These are phyloP conservation scores for Catharanthus roseus DNA, from an alignment of 257 asterid species.

Conservation along the genomic window DNA sequence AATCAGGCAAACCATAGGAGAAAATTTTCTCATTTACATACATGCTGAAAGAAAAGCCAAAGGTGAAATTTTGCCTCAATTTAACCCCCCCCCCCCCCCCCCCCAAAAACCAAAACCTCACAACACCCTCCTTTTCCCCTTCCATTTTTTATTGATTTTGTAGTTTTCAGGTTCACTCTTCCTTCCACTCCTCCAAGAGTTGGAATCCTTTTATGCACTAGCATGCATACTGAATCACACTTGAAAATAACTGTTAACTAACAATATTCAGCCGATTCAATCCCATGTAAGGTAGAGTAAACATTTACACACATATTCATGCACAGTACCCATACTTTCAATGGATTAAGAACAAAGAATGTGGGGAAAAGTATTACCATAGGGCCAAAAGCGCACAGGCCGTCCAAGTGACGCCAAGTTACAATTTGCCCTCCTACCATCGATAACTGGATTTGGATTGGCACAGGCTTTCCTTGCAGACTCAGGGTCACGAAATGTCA, in stretches of 20 bases:
- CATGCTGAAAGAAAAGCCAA: no score
- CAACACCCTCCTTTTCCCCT: no score
- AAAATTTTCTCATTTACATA: not conserved
- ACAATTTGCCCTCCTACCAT: conserved; percentile 39
- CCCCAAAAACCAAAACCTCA: no score
- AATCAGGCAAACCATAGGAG: not conserved
- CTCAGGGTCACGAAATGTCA: conserved; percentile 33
- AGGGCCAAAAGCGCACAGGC: conserved; percentile 22
- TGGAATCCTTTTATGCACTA: no score
- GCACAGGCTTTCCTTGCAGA: conserved; percentile 38
- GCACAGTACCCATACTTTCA: not conserved
- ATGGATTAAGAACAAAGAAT: not conserved
- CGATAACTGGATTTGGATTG: conserved; percentile 36
- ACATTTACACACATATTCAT: not conserved
- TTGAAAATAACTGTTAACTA: no score
- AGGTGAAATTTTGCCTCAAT: no score
- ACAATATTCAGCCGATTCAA: not conserved
- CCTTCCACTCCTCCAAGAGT: not conserved
- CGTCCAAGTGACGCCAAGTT: conserved; percentile 37
- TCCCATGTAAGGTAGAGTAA: not conserved
- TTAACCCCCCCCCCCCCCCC: no score
- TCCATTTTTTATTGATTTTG: not conserved
- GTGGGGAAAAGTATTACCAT: conserved; percentile 15
- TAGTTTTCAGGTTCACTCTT: not conserved
- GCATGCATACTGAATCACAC: not conserved